phyloP scores from a whole-genome alignment of 2,329 filamentous ascomycete genomes.

The Botrytis pseudocinerea region DNA sequence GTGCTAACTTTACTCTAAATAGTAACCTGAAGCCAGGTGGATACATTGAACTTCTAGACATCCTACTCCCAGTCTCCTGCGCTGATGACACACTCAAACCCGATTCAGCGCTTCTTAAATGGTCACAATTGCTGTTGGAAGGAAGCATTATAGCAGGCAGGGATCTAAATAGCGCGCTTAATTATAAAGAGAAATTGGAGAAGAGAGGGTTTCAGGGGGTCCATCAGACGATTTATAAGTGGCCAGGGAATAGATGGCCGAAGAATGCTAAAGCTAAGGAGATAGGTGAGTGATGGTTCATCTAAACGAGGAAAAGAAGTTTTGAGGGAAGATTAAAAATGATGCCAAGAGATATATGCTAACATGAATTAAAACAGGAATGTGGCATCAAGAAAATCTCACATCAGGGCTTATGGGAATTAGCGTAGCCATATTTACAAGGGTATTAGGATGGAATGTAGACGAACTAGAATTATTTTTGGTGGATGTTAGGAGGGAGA shows the following conservation, averaged over 20 bases:
- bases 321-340: not conserved
- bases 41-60: conserved; percentile 16
- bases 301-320: not conserved
- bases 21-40: conserved; percentile 19
- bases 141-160: not conserved
- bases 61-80: not conserved
- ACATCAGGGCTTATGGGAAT: not conserved
- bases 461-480: conserved; percentile 52
- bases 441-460: conserved; percentile 49
- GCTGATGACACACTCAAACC: conserved; percentile 6
- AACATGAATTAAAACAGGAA: not conserved
- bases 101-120: conserved; percentile 2
- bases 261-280: conserved; percentile 45
- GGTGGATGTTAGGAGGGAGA: conserved; percentile 49
- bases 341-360: not conserved
- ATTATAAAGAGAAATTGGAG: conserved; percentile 27
- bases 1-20: not conserved
- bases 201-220: conserved; percentile 40
- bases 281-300: conserved; percentile 46
- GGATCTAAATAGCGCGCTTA: not conserved
- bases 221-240: conserved; percentile 33
- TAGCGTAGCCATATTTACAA: conserved; percentile 50
- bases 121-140: conserved; percentile 16
- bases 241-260: conserved; percentile 19
- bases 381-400: conserved; percentile 16